These are phyloP conservation scores for Linnemannia zychae DNA, from an alignment of 192 early-diverging fungal genomes.

Conservation along the genomic window DNA sequence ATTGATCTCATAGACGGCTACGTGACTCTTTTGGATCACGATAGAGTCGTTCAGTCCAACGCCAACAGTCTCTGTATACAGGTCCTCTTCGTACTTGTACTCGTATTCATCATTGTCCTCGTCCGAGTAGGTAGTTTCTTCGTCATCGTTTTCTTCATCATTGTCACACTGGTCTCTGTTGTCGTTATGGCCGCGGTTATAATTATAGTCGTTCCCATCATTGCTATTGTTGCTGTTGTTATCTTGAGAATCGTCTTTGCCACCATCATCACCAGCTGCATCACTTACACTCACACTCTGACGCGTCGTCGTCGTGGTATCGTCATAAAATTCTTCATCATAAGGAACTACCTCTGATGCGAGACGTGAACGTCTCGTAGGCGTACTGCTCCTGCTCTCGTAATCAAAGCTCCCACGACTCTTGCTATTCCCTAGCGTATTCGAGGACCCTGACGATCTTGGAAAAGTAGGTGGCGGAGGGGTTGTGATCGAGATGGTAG, in stretches of 20 bases:
- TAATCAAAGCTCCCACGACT: not conserved
- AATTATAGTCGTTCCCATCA: not conserved
- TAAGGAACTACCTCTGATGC: not conserved
- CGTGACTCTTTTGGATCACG: constrained; percentile 42
- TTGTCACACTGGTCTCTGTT: not conserved
- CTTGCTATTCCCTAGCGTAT: not conserved
- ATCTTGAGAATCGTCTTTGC: not conserved
- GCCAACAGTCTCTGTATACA: not conserved
- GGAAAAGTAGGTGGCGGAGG: not conserved
- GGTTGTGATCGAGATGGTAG: not conserved
- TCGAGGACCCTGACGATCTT: not conserved
- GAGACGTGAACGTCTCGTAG: not conserved
- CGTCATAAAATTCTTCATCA: not conserved
- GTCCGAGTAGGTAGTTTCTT: not conserved
- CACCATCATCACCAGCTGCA: not conserved
- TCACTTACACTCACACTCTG: not conserved
- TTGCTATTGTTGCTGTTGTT: too few relatives aligned
- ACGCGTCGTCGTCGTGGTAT: not conserved
- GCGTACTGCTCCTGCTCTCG: not conserved
- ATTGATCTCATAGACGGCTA: constrained; percentile 50
- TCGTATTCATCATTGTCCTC: not conserved
- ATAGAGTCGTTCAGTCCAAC: not conserved
- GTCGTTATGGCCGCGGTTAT: too few relatives aligned
- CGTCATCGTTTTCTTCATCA: not conserved
- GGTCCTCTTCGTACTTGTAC: not conserved